Evolutionary conservation across 83 land plant genomes (phyloP).

Genomic region (Thuja plicata): DNA sequence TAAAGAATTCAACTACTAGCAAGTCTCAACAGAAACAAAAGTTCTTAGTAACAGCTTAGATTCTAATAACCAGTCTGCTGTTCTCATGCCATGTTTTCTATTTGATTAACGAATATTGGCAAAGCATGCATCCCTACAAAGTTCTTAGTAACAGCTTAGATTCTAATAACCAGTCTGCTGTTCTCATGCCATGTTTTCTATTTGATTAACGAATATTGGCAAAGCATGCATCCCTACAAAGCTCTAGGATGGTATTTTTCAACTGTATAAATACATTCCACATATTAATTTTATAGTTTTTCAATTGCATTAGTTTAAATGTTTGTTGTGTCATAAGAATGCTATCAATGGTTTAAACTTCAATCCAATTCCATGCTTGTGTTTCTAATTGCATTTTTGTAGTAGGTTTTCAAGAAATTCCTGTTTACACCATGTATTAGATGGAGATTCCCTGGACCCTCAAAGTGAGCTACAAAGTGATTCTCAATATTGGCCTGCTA

Average conservation of each 20-base stretch:
- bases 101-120: too few relatives aligned
- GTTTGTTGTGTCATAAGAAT: background rate
- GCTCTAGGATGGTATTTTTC: too few relatives aligned
- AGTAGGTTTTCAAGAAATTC: background rate
- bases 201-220: too few relatives aligned
- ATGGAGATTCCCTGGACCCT: background rate
- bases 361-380: too few relatives aligned
- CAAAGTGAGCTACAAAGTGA: background rate
- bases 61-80: conserved; percentile 22
- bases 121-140: background rate
- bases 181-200: conserved; percentile 59
- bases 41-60: background rate
- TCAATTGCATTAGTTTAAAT: background rate
- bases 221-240: too few relatives aligned
- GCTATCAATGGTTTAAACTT: background rate
- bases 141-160: background rate
- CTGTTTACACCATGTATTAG: background rate
- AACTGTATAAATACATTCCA: background rate
- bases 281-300: too few relatives aligned
- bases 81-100: conserved; percentile 59
- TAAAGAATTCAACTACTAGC: background rate
- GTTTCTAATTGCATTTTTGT: background rate
- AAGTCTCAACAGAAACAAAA: background rate
- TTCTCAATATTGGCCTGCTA: background rate
- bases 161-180: conserved; percentile 22